These are phyloP conservation scores for Boeremia lycopersici DNA, from an alignment of 2,329 filamentous ascomycete genomes.

Conservation along the genomic window DNA sequence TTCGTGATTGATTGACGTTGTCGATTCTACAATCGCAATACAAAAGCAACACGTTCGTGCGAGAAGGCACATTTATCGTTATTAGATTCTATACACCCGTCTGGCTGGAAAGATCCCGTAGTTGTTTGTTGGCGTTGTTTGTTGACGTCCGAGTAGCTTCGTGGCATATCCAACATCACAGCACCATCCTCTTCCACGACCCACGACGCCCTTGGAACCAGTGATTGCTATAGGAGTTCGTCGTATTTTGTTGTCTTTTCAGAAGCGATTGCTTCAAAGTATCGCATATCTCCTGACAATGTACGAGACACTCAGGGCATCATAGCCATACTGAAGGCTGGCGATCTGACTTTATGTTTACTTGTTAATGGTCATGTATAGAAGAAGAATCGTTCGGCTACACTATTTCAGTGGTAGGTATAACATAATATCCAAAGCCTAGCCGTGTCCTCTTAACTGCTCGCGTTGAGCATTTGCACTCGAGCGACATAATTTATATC, in stretches of 20 bases:
- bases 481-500: not conserved
- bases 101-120: too few species aligned
- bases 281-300: not conserved
- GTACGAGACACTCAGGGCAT: too few species aligned
- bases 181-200: not conserved
- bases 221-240: constrained; percentile 20
- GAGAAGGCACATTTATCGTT: too few species aligned
- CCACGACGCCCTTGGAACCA: constrained; percentile 13
- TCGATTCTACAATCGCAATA: too few species aligned
- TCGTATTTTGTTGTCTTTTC: constrained; percentile 21
- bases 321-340: too few species aligned
- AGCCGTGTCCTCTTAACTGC: not conserved
- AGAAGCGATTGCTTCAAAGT: constrained; percentile 9
- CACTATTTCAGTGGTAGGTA: not conserved
- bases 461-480: not conserved
- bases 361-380: not conserved
- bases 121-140: not conserved
- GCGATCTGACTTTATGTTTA: too few species aligned
- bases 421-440: constrained; percentile 8
- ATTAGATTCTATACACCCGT: too few species aligned
- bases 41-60: too few species aligned
- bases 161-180: constrained; percentile 3
- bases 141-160: constrained; percentile 1
- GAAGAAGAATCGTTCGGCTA: constrained; percentile 9
- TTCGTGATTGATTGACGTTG: too few species aligned